Evolutionary conservation across 192 early-diverging fungal species (phyloP).

Genomic region (Chytriomyces hyalinus): DNA sequence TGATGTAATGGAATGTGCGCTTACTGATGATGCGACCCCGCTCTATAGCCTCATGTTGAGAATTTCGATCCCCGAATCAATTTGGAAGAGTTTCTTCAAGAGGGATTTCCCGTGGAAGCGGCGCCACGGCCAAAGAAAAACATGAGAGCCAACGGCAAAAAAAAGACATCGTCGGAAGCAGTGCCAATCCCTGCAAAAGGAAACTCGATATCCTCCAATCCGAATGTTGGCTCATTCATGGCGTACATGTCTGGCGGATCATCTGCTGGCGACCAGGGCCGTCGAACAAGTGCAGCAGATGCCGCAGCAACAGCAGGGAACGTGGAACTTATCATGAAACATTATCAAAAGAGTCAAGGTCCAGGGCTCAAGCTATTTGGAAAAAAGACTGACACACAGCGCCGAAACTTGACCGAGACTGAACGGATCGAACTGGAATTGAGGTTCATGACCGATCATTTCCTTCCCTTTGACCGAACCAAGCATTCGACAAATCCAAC

Average conservation of each 20-base stretch:
- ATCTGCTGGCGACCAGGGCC: neutral
- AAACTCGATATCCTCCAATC: neutral
- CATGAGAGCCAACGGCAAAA: neutral
- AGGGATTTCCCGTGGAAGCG: slow-evolving; percentile 71
- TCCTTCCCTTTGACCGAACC: slow-evolving; percentile 7
- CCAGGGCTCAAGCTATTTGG: neutral
- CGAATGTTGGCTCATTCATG: neutral
- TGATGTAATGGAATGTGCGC: no score
- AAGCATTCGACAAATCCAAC: neutral
- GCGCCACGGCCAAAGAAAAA: slow-evolving; percentile 56
- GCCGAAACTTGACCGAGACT: neutral
- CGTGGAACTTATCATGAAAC: neutral
- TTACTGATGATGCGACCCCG: neutral
- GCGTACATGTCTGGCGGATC: neutral
- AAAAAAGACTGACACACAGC: neutral
- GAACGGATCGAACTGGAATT: slow-evolving; percentile 13
- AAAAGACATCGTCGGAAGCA: neutral
- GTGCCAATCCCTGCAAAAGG: neutral
- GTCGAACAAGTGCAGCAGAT: neutral
- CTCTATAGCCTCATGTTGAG: slow-evolving; percentile 35
- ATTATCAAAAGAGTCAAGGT: neutral
- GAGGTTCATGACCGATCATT: slow-evolving; percentile 19
- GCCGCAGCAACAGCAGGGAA: neutral
- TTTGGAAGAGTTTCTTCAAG: slow-evolving; percentile 75
- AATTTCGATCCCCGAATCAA: slow-evolving; percentile 82